These are phyloP conservation scores for Micractinium conductrix DNA, from an alignment of 139 green algal species.

Conservation along the genomic window DNA sequence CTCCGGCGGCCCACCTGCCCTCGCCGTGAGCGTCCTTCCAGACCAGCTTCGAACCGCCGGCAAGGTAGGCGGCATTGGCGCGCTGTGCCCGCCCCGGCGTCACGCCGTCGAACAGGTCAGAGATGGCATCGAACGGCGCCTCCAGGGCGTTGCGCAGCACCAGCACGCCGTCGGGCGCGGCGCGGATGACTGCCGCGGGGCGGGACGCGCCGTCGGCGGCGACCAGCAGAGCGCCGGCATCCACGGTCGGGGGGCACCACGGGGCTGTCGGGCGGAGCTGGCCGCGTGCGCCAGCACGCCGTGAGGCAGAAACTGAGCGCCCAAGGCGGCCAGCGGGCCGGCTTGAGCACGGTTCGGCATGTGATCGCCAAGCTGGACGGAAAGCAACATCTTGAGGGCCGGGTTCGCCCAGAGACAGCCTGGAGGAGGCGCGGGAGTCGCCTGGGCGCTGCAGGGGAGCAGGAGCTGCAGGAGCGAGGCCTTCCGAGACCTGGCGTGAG, in stretches of 20 bases:
- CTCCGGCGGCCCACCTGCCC: constrained; percentile 39
- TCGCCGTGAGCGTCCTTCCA: constrained; percentile 44
- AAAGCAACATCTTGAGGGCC: no score
- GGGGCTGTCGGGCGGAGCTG: no score
- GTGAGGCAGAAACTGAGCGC: no score
- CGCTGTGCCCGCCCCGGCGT: constrained; percentile 16
- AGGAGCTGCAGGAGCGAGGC: no score
- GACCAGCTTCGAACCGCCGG: constrained; percentile 21
- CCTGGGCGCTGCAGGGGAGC: no score
- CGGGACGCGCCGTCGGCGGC: not conserved
- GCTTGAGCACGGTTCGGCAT: no score
- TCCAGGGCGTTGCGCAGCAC: not conserved
- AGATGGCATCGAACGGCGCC: constrained; percentile 31
- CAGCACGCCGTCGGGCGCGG: constrained; percentile 12
- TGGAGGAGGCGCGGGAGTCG: no score
- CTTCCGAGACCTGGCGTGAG: no score
- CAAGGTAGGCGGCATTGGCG: constrained; percentile 30
- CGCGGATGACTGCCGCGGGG: not conserved
- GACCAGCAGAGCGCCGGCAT: not conserved
- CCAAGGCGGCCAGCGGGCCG: no score
- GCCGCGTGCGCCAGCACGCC: not conserved
- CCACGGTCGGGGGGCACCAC: not conserved
- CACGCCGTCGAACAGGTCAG: constrained; percentile 19
- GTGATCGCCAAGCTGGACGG: no score
- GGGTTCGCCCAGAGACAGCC: no score